Conservation (phyloP, 1,284 basidiomycete genomes). For the Puccinia brachypodii region DNA sequence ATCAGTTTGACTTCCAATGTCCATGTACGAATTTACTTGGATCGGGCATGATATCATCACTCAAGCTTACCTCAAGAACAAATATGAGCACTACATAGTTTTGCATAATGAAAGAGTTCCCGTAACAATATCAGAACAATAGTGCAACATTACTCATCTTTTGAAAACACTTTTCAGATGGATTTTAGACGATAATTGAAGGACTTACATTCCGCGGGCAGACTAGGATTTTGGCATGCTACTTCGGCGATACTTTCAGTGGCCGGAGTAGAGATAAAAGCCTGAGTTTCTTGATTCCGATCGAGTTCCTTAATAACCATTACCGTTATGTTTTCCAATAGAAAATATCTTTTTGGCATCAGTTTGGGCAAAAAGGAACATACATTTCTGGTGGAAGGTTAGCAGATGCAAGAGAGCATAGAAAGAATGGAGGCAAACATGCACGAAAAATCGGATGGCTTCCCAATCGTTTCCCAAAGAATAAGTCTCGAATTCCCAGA, state of each 20-base stretch:
- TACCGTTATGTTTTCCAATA: not conserved
- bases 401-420: not conserved
- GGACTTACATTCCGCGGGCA: slow-evolving; percentile 25
- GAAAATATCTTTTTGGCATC: no score
- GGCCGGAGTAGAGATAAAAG: slow-evolving; percentile 19
- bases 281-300: not conserved
- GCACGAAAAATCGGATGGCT: slow-evolving; percentile 21
- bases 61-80: slow-evolving; percentile 1
- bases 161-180: not conserved
- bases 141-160: not conserved
- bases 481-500: slow-evolving; percentile 46
- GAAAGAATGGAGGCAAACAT: not conserved
- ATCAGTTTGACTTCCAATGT: not conserved
- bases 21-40: not conserved
- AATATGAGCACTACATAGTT: slow-evolving; percentile 8
- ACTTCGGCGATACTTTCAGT: slow-evolving; percentile 46
- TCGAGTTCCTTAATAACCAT: slow-evolving; percentile 16
- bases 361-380: not conserved
- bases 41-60: not conserved
- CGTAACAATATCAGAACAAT: no score
- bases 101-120: no score
- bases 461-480: slow-evolving; percentile 28
- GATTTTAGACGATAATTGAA: not conserved
- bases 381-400: not conserved
- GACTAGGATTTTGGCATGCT: slow-evolving; percentile 15